Evolutionary conservation across 345 rosid species (phyloP).

Genomic region (Rhizophora apiculata): DNA sequence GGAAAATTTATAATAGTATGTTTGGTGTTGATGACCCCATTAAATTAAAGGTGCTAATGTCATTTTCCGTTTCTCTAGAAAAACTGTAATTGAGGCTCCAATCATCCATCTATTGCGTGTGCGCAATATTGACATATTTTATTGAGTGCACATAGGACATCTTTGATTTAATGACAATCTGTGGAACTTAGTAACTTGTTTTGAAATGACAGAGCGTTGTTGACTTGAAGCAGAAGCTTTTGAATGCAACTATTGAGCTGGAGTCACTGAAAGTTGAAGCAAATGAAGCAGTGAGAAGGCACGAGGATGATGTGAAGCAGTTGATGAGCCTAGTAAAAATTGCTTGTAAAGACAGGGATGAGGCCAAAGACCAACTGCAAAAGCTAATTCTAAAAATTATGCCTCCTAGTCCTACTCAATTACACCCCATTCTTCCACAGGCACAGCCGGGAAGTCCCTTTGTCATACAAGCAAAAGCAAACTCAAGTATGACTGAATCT

Average conservation of each 20-base stretch:
- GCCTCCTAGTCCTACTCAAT: constrained; percentile 26
- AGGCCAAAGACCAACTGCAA: constrained; percentile 62
- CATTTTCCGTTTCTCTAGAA: not conserved
- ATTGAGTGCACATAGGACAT: no score
- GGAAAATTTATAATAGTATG: not conserved
- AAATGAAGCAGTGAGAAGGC: constrained; percentile 49
- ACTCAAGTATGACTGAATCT: constrained; percentile 82
- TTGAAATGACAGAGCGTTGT: constrained; percentile 50
- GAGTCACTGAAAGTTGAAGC: constrained; percentile 62
- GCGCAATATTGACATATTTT: not conserved
- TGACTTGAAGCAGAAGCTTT: constrained; percentile 66
- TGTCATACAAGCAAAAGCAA: constrained; percentile 42
- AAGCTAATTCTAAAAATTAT: constrained; percentile 41
- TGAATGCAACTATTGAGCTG: constrained; percentile 51
- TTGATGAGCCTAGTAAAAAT: constrained; percentile 50
- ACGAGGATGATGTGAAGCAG: constrained; percentile 43
- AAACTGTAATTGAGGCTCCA: not conserved
- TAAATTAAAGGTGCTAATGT: not conserved
- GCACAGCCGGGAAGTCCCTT: constrained; percentile 22
- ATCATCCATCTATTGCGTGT: not conserved
- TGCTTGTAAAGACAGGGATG: constrained; percentile 80
- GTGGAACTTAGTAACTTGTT: not conserved
- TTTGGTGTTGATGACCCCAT: not conserved
- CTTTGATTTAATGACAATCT: not conserved
- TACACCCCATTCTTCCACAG: constrained; percentile 14